Conservation (phyloP, 768 basidiomycete species). For the Lentinula raphanica region DNA sequence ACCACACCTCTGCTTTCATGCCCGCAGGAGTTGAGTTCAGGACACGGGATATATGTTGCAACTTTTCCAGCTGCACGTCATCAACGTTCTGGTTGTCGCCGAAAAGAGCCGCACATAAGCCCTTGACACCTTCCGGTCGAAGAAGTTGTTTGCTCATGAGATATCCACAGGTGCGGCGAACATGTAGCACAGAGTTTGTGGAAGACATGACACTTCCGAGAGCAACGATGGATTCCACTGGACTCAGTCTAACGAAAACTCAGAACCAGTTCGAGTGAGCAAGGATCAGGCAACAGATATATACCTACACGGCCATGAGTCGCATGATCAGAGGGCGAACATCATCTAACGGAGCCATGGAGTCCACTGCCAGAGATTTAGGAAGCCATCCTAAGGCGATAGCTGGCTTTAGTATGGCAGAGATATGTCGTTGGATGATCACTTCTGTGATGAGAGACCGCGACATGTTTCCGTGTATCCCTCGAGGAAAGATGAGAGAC, state of each 20-base stretch:
- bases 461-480: conserved; percentile 40
- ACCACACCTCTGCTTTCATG: conserved; percentile 49
- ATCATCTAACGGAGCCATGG: conserved; percentile 36
- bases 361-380: conserved; percentile 33
- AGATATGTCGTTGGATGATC: conserved; percentile 48
- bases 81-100: conserved; percentile 52
- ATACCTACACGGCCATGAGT: conserved; percentile 57
- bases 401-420: conserved; percentile 54
- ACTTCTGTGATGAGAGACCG: conserved; percentile 60
- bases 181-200: conserved; percentile 40
- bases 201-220: conserved; percentile 56
- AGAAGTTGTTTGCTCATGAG: conserved; percentile 68
- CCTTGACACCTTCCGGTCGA: conserved; percentile 64
- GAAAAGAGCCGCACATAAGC: conserved; percentile 65
- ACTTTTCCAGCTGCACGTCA: conserved; percentile 57
- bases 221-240: conserved; percentile 60
- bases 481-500: conserved; percentile 47
- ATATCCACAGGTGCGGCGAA: conserved; percentile 53
- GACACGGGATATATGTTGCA: conserved; percentile 66
- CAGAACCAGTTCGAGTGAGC: conserved; percentile 15
- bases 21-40: conserved; percentile 57
- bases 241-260: conserved; percentile 64
- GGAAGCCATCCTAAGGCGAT: conserved; percentile 74
- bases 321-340: conserved; percentile 49
- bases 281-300: conserved; percentile 12